Percentiles rank a stretch among this genome's conserved stretches.
Conservation (phyloP, 1,139 yeast species). For the Geotrichum cucujoidarum region DNA sequence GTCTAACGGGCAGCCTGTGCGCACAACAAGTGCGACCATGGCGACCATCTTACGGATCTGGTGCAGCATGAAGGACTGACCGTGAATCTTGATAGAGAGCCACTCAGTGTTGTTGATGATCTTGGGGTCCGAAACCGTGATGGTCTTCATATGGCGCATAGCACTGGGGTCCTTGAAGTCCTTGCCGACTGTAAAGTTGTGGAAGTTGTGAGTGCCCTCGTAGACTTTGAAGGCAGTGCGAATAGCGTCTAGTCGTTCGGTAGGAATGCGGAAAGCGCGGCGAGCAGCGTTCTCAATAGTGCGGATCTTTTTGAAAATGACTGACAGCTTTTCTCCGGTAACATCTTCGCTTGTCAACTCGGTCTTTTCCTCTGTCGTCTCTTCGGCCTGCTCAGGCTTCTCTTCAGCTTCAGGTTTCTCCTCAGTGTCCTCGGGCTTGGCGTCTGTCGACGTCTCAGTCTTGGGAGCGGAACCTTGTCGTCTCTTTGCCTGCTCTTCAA, state of each 20-base stretch:
- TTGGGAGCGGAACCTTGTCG: constrained; percentile 27
- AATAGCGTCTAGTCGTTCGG: constrained; percentile 56
- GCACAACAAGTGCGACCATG: constrained; percentile 79
- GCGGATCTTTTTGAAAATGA: constrained; percentile 53
- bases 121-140: constrained; percentile 84
- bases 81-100: constrained; percentile 94
- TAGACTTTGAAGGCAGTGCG: constrained; percentile 67
- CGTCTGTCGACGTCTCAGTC: constrained; percentile 29
- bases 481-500: constrained; percentile 20
- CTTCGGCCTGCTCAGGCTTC: constrained; percentile 29
- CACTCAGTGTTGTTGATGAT: constrained; percentile 92
- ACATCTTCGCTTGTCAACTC: constrained; percentile 22
- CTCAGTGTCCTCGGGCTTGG: constrained; percentile 1
- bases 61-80: constrained; percentile 97
- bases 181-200: constrained; percentile 90
- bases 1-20: constrained; percentile 77
- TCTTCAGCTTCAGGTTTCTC: constrained; percentile 25
- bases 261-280: constrained; percentile 61
- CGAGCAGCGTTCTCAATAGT: constrained; percentile 63
- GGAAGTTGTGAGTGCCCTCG: constrained; percentile 90
- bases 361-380: constrained; percentile 32
- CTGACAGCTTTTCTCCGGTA: constrained; percentile 38
- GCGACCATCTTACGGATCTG: constrained; percentile 98
- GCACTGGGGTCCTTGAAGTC: constrained; percentile 82
- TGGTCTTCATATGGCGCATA: constrained; percentile 69